These are phyloP conservation scores for Sextonia rubra DNA, from an alignment of 164 flowering plant species.

Conservation along the genomic window DNA sequence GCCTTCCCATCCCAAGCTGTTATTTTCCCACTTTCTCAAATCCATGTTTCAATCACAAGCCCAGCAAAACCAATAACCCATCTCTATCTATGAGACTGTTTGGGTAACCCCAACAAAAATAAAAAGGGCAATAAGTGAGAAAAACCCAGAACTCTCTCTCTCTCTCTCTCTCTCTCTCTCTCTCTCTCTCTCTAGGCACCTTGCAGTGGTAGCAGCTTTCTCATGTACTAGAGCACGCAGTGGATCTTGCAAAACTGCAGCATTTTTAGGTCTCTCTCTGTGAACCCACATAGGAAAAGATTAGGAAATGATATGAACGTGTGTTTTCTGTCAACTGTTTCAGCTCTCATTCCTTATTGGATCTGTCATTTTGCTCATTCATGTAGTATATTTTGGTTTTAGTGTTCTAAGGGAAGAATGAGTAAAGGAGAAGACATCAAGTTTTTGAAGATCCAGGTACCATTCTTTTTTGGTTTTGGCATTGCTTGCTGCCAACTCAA, in stretches of 20 bases:
- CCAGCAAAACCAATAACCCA: no score
- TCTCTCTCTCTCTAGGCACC: not conserved
- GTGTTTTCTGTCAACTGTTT: not conserved
- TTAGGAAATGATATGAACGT: not conserved
- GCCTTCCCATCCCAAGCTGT: no score
- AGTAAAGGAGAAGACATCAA: constrained; percentile 72
- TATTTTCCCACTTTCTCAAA: no score
- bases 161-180: not conserved
- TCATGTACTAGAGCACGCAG: not conserved
- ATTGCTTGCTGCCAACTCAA: not conserved
- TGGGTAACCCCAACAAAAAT: no score
- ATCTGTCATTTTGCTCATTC: not conserved
- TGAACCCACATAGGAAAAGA: not conserved
- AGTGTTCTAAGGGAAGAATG: constrained; percentile 27
- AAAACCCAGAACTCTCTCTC: not conserved
- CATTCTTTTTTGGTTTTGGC: not conserved
- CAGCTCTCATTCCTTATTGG: not conserved
- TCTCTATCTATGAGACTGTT: no score
- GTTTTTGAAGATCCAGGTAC: constrained; percentile 77
- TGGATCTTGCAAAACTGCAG: not conserved
- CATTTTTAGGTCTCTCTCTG: not conserved
- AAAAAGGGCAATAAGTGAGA: no score
- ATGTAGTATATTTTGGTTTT: not conserved
- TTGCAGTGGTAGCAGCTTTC: not conserved
- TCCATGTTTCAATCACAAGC: no score